Percentiles rank a stretch among this genome's conserved stretches.
Evolutionary conservation across 2,329 filamentous ascomycete genomes (phyloP).

Genomic region (Aureobasidium sp.): DNA sequence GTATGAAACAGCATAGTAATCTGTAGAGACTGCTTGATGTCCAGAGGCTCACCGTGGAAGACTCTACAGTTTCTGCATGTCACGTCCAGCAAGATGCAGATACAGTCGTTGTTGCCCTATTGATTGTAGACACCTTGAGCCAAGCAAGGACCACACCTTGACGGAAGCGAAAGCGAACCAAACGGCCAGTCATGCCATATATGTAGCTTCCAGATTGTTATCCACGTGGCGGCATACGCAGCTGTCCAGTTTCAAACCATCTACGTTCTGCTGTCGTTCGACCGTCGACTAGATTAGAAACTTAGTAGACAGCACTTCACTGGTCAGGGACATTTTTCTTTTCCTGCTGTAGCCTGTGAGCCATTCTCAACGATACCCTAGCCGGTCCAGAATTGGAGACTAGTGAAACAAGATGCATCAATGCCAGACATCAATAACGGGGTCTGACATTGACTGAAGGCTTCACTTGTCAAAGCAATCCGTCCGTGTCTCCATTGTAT

Average conservation of each 20-base stretch:
- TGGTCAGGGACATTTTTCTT: neutral
- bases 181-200: neutral
- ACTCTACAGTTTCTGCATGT: too few species aligned
- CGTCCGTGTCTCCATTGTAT: neutral
- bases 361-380: neutral
- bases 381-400: neutral
- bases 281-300: neutral
- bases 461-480: neutral
- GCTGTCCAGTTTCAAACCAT: neutral
- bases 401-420: neutral
- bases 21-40: too few species aligned
- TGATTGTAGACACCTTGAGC: neutral
- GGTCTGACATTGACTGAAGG: neutral
- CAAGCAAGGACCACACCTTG: neutral
- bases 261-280: neutral
- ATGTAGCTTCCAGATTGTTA: neutral
- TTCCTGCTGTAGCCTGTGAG: neutral
- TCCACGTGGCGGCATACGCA: neutral
- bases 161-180: neutral
- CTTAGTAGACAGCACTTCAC: neutral
- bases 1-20: too few species aligned
- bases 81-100: too few species aligned
- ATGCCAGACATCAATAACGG: neutral
- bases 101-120: too few species aligned
- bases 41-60: too few species aligned